phyloP scores from a whole-genome alignment of 2,329 filamentous ascomycete genomes.

The Cadophora malorum region DNA sequence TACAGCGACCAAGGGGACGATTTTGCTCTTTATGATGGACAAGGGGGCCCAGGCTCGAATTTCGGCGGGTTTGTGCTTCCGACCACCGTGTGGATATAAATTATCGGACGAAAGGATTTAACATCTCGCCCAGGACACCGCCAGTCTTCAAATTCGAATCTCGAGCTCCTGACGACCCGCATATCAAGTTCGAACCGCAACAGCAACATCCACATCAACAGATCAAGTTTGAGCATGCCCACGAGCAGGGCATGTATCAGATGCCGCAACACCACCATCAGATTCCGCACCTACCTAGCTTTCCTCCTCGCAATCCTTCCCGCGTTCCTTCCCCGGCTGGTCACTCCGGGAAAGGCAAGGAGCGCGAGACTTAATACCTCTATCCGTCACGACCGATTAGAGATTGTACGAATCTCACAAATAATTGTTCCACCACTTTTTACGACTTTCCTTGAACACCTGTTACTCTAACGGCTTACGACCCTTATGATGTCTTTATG shows the following conservation, averaged over 20 bases:
- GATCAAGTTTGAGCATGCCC: constrained; percentile 16
- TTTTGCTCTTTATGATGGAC: constrained; percentile 46
- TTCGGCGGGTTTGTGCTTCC: constrained; percentile 48
- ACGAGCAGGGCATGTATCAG: constrained; percentile 32
- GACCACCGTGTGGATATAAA: constrained; percentile 47
- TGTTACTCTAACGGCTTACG: constrained; percentile 38
- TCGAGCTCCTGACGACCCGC: constrained; percentile 31
- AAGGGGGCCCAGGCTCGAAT: constrained; percentile 41
- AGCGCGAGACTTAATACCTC: constrained; percentile 42
- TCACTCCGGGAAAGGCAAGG: constrained; percentile 43
- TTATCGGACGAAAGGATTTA: constrained; percentile 44
- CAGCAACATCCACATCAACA: constrained; percentile 30
- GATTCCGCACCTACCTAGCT: constrained; percentile 37
- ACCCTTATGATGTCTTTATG: constrained; percentile 42
- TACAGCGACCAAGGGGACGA: constrained; percentile 68
- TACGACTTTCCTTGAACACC: constrained; percentile 38
- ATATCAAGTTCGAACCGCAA: constrained; percentile 40
- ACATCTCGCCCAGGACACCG: constrained; percentile 45
- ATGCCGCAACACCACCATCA: constrained; percentile 28
- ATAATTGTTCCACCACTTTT: constrained; percentile 34
- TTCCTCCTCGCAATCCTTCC: constrained; percentile 38
- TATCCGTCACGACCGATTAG: constrained; percentile 13
- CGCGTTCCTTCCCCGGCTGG: constrained; percentile 38
- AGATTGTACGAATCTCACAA: constrained; percentile 32
- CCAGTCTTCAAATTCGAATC: constrained; percentile 41